A percentile compares a stretch with the other conserved stretches of the same genome.
phyloP scores from a whole-genome alignment of 2,329 filamentous ascomycete genomes.

The Dactylonectria macrodidyma region DNA sequence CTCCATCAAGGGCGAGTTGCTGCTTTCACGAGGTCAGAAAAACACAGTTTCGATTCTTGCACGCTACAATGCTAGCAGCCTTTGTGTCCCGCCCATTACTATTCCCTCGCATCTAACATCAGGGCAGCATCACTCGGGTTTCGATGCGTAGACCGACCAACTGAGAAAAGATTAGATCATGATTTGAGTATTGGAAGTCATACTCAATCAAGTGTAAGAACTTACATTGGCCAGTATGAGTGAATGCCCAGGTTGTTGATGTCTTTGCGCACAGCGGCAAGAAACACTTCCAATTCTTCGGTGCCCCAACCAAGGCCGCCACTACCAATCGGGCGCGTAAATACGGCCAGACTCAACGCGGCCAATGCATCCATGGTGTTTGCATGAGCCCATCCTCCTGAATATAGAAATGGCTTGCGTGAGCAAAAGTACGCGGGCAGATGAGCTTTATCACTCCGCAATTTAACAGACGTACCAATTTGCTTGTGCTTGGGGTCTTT shows the following conservation, averaged over 20 bases:
- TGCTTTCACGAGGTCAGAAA: too few relatives aligned
- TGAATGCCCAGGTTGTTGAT: neutral
- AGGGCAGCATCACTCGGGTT: neutral
- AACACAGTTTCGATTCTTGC: too few relatives aligned
- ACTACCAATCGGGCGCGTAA: neutral
- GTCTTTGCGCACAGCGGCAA: constrained; percentile 7
- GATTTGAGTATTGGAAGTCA: neutral
- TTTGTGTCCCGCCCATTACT: too few relatives aligned
- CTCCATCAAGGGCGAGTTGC: too few relatives aligned
- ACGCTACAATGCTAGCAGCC: too few relatives aligned
- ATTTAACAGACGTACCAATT: constrained; percentile 26
- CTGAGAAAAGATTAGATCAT: neutral
- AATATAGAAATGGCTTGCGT: neutral
- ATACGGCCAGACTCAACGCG: constrained; percentile 9
- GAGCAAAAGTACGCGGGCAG: too few relatives aligned
- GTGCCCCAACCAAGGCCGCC: constrained; percentile 6
- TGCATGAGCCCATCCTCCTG: constrained; percentile 3
- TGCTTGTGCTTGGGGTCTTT: constrained; percentile 38
- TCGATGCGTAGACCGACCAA: neutral
- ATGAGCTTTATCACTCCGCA: too few relatives aligned
- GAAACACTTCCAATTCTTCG: neutral
- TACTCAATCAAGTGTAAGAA: neutral
- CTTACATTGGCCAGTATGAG: constrained; percentile 17
- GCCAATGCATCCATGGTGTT: constrained; percentile 1
- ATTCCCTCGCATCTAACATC: too few relatives aligned